These are phyloP conservation scores for Sporothrix mexicana DNA, from an alignment of 2,329 filamentous ascomycete genomes.

Conservation along the genomic window DNA sequence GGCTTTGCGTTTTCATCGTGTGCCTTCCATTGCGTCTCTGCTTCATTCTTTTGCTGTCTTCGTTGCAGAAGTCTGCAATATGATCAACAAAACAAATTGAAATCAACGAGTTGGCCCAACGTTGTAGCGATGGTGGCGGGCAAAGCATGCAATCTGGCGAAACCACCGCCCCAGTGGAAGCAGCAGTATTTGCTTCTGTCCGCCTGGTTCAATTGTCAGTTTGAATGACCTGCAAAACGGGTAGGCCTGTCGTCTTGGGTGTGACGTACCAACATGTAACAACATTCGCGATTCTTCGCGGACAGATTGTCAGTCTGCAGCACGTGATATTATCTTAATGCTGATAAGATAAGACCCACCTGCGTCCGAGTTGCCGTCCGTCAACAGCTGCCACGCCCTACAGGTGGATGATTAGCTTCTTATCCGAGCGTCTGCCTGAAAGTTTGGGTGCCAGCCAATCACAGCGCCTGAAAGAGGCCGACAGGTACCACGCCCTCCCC, in stretches of 20 bases:
- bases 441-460: neutral
- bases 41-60: neutral
- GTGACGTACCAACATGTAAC: too few relatives aligned
- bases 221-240: neutral
- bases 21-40: too few relatives aligned
- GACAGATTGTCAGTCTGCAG: neutral
- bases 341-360: neutral
- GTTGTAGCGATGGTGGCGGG: neutral
- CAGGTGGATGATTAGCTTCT: neutral
- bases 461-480: neutral
- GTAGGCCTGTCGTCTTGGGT: too few relatives aligned
- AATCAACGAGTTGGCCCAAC: neutral
- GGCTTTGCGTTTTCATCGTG: neutral
- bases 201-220: neutral
- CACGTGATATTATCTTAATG: neutral
- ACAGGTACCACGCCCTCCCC: conserved; percentile 17
- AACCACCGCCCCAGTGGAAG: too few relatives aligned
- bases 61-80: neutral
- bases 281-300: too few relatives aligned
- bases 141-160: neutral
- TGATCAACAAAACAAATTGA: neutral
- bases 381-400: conserved; percentile 11
- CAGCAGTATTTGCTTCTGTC: neutral
- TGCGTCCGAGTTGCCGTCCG: neutral
- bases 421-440: neutral